Base-by-base conservation (phyloP, 805 yeast genomes). In the Metschnikowia borealis region DNA sequence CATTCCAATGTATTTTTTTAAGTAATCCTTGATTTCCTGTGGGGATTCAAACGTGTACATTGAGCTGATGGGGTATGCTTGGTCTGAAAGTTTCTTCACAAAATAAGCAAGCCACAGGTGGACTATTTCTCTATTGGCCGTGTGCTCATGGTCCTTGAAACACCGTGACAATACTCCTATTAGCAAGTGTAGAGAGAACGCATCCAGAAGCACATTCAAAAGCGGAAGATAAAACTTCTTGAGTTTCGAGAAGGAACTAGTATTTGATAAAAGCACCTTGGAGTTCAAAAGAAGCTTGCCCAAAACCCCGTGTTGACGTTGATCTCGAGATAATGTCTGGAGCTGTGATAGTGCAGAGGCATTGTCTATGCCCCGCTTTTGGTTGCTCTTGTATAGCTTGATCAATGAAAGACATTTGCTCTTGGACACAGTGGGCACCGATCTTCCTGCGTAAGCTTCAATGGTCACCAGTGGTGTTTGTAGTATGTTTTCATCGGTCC, bases 401-500 rank as follows among this genome's bases (percentile, higher is more conserved):
- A 44, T 35, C 47, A 44, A 44, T 20, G 21, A n/a, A 11, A 44
- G 8, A n/a, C 38, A 42, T 15, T 33, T 21, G 7, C 31, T 8
- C 15, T n/a, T 42, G 17, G 45, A 44, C 13, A 44, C 39, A 10
- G 10, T 23, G 18, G 17, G 17, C 3, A 33, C 17, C 4, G 17
- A 2, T 7, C 23, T 17, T 6, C 34, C 23, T 6, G 17, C 17
- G 4, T 11, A 35, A 17, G 37, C 40, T 14, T 34, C 47, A n/a
- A 26, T 15, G 26, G 40, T 26, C 33, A 34, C 39, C 47, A 7
- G 40, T 21, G 47, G 38, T 13, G 47, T 44, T 31, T 49, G 48
- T 17, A 55, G 38, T 17, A 40, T 33, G 40, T 44, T 44, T 35
- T 44, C 34, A 32, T 44, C 10, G 10, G 39, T 46, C 99, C 99